phyloP scores from a whole-genome alignment of 1,139 yeast species.

The Saccharomyces pastorianus region DNA sequence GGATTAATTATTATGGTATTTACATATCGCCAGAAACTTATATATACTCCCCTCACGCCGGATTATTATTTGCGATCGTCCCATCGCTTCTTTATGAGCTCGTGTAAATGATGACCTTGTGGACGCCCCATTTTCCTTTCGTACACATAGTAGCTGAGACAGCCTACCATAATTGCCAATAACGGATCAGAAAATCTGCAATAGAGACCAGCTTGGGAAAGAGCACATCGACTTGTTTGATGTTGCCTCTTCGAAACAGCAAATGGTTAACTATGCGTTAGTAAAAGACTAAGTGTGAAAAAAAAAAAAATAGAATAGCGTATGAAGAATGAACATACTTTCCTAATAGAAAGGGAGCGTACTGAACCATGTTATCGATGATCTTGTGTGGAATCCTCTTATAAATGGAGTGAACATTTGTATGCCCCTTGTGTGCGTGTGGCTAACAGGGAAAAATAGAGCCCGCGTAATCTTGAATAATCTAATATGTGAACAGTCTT shows the following conservation, averaged over 20 bases:
- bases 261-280: neutral
- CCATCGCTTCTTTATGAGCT: constrained; percentile 36
- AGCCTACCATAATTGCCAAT: constrained; percentile 49
- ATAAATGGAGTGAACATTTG: neutral
- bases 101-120: constrained; percentile 49
- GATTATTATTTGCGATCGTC: neutral
- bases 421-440: neutral
- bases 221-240: neutral
- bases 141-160: constrained; percentile 49
- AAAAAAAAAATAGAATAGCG: neutral
- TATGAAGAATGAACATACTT: constrained; percentile 1
- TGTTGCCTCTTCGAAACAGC: neutral
- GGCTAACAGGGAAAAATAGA: neutral
- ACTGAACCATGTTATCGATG: neutral
- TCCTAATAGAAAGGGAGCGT: constrained; percentile 3
- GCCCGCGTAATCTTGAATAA: neutral
- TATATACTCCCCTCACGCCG: neutral
- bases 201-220: neutral
- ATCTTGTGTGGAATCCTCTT: neutral
- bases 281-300: neutral
- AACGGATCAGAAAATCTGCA: constrained; percentile 40
- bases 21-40: neutral
- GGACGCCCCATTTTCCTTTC: constrained; percentile 48
- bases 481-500: neutral
- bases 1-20: neutral